Percentiles rank a stretch among this genome's conserved stretches.
phyloP scores from a whole-genome alignment of 495 filamentous ascomycete species.

The Daldinia bambusicola region DNA sequence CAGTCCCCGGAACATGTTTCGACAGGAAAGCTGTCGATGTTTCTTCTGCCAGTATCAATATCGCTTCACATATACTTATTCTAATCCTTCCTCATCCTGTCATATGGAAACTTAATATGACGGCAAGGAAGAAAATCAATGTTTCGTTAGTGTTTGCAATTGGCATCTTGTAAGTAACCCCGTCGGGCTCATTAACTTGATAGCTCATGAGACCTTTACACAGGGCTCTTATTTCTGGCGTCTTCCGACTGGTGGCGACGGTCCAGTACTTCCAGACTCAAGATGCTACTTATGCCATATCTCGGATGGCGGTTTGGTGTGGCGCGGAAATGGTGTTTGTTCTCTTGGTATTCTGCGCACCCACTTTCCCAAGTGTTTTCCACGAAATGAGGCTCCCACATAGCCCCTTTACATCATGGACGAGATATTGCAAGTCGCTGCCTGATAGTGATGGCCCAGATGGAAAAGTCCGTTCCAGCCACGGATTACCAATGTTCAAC shows the following conservation, averaged over 20 bases:
- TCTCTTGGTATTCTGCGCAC: constrained; percentile 3
- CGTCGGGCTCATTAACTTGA: not conserved
- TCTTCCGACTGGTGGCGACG: not conserved
- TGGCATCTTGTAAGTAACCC: not conserved
- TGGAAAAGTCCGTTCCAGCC: not conserved
- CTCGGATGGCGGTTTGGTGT: not conserved
- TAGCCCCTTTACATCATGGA: not conserved
- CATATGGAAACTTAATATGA: constrained; percentile 1
- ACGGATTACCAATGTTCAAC: not conserved
- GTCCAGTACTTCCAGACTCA: not conserved
- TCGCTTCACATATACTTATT: not conserved
- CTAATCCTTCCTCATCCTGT: not conserved
- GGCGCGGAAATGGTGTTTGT: not conserved
- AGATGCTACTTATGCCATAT: not conserved
- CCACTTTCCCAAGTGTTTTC: not conserved
- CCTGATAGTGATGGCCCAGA: not conserved
- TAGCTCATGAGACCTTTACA: not conserved
- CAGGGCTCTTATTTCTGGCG: not conserved
- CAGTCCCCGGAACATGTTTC: not conserved
- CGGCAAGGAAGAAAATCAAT: not conserved
- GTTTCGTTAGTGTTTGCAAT: not conserved
- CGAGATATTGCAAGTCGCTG: not conserved
- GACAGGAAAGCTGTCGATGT: not conserved
- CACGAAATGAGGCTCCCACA: not conserved
- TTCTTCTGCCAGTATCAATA: not conserved